phyloP scores from a whole-genome alignment of 116 monocot genomes.

The Iris pallida region DNA sequence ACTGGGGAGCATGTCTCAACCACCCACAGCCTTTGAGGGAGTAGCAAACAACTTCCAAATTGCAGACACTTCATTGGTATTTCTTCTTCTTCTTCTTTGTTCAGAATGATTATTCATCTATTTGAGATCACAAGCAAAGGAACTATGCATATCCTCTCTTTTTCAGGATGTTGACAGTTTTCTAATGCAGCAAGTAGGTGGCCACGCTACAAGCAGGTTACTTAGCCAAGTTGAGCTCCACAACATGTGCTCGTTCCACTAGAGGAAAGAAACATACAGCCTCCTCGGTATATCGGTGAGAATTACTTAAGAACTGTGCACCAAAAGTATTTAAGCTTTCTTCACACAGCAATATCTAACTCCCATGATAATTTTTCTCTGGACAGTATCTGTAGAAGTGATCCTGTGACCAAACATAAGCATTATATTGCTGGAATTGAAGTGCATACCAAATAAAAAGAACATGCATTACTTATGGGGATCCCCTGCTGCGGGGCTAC shows the following conservation, averaged over 20 bases:
- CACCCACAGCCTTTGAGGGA: background rate
- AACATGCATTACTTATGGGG: conserved; percentile 1
- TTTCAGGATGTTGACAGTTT: conserved; percentile 7
- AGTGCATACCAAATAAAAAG: background rate
- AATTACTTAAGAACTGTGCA: background rate
- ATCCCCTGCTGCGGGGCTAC: background rate
- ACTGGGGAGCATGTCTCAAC: background rate
- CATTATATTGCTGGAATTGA: background rate
- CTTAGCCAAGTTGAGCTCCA: background rate
- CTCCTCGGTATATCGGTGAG: background rate
- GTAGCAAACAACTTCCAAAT: background rate
- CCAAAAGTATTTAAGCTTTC: background rate
- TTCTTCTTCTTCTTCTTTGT: background rate
- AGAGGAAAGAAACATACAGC: background rate
- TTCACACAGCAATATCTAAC: background rate
- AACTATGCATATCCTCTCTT: background rate
- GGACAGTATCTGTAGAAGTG: background rate
- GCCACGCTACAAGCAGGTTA: background rate
- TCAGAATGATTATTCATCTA: background rate
- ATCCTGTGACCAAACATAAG: too few species aligned
- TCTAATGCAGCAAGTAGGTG: conserved; percentile 8
- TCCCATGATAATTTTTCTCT: background rate
- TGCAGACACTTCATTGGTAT: background rate
- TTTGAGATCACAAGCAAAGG: background rate
- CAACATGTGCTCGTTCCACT: conserved; percentile 16